Base-by-base conservation (phyloP, 768 basidiomycete species). In the Lyophyllum semitale region DNA sequence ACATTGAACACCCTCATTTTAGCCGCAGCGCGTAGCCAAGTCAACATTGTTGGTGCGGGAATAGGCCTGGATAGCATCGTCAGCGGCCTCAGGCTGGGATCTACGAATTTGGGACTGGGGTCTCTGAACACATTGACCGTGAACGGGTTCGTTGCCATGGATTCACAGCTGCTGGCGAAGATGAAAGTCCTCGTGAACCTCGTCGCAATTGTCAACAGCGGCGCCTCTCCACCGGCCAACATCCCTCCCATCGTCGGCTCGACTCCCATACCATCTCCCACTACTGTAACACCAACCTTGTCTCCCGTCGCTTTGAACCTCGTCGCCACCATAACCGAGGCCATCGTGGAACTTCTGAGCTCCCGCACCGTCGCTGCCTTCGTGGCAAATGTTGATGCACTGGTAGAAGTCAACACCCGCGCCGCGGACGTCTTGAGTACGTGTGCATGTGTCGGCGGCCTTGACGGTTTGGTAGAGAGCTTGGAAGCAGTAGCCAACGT, bases 281-380 rank as follows among this genome's bases (percentile, higher is more conserved):
- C 17, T 8, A 29, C 27, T 13, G 6, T 32, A 23, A 22, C 43
- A 12, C 8, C 47, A n/a, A 46, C 11, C 12, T 43, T 23, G 40
- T 26, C 37, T 38, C 32, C 54, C 20, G n/a, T 43, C 17, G 41
- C 57, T 26, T 37, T 33, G n/a, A 49, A 46, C 12, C 43, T 63
- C 27, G 29, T 63, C 51, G 27, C 45, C 27, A 35, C 35, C 23
- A 45, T 67, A 43, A 42, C 65, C 20, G 23, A 61, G 43, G 56
- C 56, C 12, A 60, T 59, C 18, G n/a, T 32, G 7, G 52, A 54
- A 7, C 23, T 71, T 3, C 42, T 64, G 18, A 53, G 53, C 37
- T 60, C 67, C 20, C 23, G 54, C 8, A 65, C 65, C 2, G 51
- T 61, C n/a, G 53, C 61, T n/a, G 54, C 61, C 3, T 53, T 66